phyloP scores from a whole-genome alignment of 352 stramenopile genomes.

The Peronospora belbahrii region DNA sequence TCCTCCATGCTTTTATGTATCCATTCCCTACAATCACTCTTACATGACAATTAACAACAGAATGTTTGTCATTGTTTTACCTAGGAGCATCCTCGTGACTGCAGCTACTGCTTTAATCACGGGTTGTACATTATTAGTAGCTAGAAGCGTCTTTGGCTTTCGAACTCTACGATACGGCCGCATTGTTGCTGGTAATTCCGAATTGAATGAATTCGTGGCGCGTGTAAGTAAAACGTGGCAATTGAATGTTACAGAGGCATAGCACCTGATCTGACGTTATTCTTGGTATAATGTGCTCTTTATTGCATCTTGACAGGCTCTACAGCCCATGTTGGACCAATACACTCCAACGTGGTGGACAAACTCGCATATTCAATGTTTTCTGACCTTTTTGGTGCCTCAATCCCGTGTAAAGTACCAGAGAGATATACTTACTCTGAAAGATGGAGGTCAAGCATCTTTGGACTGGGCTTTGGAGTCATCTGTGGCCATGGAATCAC shows the following conservation, averaged over 20 bases:
- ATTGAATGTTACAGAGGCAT: neutral
- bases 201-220: constrained; percentile 63
- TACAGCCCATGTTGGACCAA: constrained; percentile 41
- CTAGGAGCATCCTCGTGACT: constrained; percentile 21
- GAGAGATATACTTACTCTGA: constrained; percentile 45
- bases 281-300: too few species aligned
- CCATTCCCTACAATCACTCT: too few species aligned
- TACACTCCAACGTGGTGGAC: constrained; percentile 74
- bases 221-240: constrained; percentile 23
- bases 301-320: constrained; percentile 24
- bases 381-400: constrained; percentile 65
- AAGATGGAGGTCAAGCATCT: constrained; percentile 56
- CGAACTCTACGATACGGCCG: constrained; percentile 22
- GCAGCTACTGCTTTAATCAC: constrained; percentile 25
- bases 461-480: constrained; percentile 60
- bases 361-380: constrained; percentile 61
- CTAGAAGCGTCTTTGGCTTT: constrained; percentile 10
- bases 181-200: constrained; percentile 53
- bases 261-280: too few species aligned
- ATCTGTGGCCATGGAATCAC: constrained; percentile 10
- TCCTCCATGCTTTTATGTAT: neutral
- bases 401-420: constrained; percentile 47
- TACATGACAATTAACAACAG: constrained; percentile 1
- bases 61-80: constrained; percentile 1
- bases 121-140: constrained; percentile 22